phyloP scores from a whole-genome alignment of 2,329 filamentous ascomycete species.

The Colletotrichum chrysophilum region DNA sequence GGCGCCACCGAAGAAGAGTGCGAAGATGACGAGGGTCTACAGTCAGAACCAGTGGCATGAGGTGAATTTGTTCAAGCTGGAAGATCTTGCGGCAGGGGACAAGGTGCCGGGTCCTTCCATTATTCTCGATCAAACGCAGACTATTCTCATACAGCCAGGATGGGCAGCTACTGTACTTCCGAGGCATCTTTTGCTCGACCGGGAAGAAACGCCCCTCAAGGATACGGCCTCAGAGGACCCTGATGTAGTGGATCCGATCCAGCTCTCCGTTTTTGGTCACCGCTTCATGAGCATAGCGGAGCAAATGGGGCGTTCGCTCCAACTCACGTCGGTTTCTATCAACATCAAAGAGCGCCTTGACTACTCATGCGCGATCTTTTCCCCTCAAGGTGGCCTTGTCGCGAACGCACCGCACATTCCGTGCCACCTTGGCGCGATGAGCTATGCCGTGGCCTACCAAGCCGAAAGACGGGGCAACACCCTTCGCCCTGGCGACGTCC shows the following conservation, averaged over 20 bases:
- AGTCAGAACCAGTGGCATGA: background rate
- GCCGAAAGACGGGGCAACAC: slow-evolving; percentile 36
- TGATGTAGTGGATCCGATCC: slow-evolving; percentile 50
- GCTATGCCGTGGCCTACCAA: slow-evolving; percentile 42
- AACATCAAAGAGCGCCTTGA: slow-evolving; percentile 49
- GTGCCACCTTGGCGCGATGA: slow-evolving; percentile 46
- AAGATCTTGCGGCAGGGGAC: fast-evolving
- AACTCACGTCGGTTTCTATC: slow-evolving; percentile 60
- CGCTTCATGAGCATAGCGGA: slow-evolving; percentile 65
- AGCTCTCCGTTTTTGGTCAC: slow-evolving; percentile 59
- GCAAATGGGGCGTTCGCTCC: slow-evolving; percentile 62
- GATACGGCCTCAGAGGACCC: background rate
- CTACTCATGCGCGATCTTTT: slow-evolving; percentile 49
- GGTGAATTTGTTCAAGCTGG: background rate
- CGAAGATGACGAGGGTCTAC: background rate
- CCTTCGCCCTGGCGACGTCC: slow-evolving; percentile 41
- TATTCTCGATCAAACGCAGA: background rate
- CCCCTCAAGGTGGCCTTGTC: slow-evolving; percentile 41
- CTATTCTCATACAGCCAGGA: background rate
- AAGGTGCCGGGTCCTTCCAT: background rate
- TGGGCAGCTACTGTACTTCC: background rate
- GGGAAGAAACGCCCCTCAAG: background rate
- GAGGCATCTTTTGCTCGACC: background rate
- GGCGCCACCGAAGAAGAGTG: background rate
- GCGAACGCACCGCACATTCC: slow-evolving; percentile 47